Conservation (phyloP, 1,284 basidiomycete genomes). For the Malassezia slooffiae region DNA sequence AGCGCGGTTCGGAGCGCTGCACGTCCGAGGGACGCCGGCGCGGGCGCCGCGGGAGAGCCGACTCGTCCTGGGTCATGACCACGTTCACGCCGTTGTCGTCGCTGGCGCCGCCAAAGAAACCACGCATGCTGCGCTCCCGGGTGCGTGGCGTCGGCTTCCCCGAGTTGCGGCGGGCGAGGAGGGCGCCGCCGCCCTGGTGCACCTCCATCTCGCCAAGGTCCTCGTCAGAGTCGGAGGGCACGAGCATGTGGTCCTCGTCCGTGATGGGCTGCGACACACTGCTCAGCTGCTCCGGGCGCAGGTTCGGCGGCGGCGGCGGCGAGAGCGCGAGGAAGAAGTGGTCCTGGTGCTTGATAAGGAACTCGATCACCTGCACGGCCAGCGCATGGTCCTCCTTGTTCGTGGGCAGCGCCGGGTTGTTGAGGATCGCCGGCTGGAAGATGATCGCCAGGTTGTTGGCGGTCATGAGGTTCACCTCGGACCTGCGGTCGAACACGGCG, state of each 20-base stretch:
- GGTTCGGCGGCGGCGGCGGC: conserved; percentile 27
- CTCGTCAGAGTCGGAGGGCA: conserved; percentile 43
- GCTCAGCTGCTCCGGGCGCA: conserved; percentile 31
- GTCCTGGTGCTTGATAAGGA: conserved; percentile 61
- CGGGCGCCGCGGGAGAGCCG: too few species aligned
- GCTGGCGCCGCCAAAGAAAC: too few species aligned
- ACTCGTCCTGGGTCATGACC: too few species aligned
- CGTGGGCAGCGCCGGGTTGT: conserved; percentile 62
- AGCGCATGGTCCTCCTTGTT: conserved; percentile 60
- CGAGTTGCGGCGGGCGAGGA: not conserved
- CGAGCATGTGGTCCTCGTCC: conserved; percentile 18
- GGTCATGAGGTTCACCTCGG: conserved; percentile 88
- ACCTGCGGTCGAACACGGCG: conserved; percentile 81
- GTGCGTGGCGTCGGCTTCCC: not conserved
- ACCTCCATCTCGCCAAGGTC: conserved; percentile 37
- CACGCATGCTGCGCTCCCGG: not conserved
- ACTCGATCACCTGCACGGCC: conserved; percentile 82
- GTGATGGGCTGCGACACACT: conserved; percentile 19
- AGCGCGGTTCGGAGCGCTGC: too few species aligned
- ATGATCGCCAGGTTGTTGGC: conserved; percentile 56
- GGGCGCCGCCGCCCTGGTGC: conserved; percentile 41
- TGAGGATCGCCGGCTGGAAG: conserved; percentile 53
- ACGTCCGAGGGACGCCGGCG: too few species aligned
- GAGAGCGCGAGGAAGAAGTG: conserved; percentile 41
- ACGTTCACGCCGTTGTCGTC: too few species aligned